Conservation (phyloP, 345 rosid species). For the Durio zibethinus region DNA sequence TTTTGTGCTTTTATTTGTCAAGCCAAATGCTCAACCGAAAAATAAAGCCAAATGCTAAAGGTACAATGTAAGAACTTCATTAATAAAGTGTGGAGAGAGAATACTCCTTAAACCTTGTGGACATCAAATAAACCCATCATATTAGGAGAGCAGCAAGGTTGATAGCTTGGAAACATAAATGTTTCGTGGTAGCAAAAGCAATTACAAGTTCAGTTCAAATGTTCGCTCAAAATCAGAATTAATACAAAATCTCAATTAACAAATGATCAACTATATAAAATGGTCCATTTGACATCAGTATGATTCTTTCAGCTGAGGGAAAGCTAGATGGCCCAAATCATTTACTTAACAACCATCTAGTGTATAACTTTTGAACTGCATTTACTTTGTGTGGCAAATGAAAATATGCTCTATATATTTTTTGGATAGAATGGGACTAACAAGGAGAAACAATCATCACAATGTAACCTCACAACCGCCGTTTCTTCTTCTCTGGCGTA, state of each 20-base stretch:
- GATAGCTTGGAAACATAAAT: neutral
- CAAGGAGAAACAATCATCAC: neutral
- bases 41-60: neutral
- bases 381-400: neutral
- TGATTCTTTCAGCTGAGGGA: neutral
- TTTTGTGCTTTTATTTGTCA: neutral
- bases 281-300: neutral
- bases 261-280: constrained; percentile 17
- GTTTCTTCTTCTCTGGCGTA: constrained; percentile 91
- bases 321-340: neutral
- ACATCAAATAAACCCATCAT: neutral
- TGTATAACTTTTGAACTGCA: neutral
- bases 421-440: neutral
- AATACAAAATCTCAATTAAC: neutral
- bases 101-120: neutral
- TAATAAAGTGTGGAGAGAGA: neutral
- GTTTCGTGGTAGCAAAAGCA: neutral
- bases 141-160: neutral
- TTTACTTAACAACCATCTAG: neutral
- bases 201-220: neutral
- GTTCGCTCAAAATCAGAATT: neutral
- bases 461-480: constrained; percentile 36
- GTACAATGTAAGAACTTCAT: neutral
- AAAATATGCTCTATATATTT: neutral
- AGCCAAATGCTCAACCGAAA: neutral